Base-by-base conservation (phyloP, 2,329 filamentous ascomycete genomes). In the Fusarium ramigenum region DNA sequence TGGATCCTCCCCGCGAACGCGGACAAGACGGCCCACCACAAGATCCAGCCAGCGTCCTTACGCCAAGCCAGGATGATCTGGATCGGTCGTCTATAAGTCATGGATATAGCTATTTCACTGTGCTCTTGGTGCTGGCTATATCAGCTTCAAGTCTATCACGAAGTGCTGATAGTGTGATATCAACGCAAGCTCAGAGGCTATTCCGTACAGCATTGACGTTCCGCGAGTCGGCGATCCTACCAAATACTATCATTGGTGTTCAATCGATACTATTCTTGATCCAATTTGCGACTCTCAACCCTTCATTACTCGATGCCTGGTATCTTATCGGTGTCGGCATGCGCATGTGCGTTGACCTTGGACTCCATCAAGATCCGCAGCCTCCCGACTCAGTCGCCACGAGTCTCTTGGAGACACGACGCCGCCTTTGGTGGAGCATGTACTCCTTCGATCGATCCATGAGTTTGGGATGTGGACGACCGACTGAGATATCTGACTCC, bases 311-410 rank as follows among this genome's bases (percentile, higher is more conserved):
- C 0, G 63, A 68, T 1, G 65, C 65, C 1, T 68, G 65, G 65
- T 68, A 68, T 21, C 37, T 68, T 3, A 68, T 68, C 3, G 65
- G 65, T 1, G 65, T 68, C 2, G 65, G 65, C 0, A 68, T 68
- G 63, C 56, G 65, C 0, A 68, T 68, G 65, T 68, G 63, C 10
- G 65, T 68, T 10, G 65, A 68, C 4, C 63, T 68, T 3, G 65
- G 65, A 0, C 37, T 68, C 0, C 65, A 68, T 15, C 65, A 68
- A 23, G 65, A 68, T 54, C 65, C 65, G 0, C 42, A 54, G 2
- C 47, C 63, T 23, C 15, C 32, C 5, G 37, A 68, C 1, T 63
- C 42, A 0, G 14, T 68, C 1, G 40, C 50, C 3, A 46, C 30
- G 0, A 68, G 65, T 11, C 34, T 68, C 1, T 3, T 68, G 7